phyloP scores from a whole-genome alignment of 1,284 basidiomycete species.

The Boletus hoseneyae region DNA sequence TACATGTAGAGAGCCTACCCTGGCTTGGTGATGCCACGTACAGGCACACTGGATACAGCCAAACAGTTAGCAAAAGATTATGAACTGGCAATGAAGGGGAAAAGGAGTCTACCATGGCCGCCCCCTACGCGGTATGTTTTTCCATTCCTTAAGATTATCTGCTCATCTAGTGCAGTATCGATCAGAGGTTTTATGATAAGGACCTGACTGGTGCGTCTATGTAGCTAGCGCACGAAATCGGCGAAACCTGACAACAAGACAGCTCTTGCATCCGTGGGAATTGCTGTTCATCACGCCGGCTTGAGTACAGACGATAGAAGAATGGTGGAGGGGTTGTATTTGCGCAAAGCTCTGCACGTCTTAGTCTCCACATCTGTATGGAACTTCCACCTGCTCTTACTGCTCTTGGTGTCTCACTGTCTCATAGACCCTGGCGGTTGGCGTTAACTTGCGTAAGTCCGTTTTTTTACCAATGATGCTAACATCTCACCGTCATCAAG shows the following conservation, averaged over 20 bases:
- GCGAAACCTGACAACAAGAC: slow-evolving; percentile 1
- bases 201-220: slow-evolving; percentile 50
- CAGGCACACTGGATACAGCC: slow-evolving; percentile 67
- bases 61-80: slow-evolving; percentile 73
- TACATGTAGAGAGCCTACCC: not conserved
- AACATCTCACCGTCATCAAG: slow-evolving; percentile 34
- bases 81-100: slow-evolving; percentile 49
- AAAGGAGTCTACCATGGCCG: slow-evolving; percentile 61
- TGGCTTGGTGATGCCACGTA: not conserved
- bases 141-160: not conserved
- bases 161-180: slow-evolving; percentile 39
- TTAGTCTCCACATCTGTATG: slow-evolving; percentile 73
- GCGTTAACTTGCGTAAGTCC: slow-evolving; percentile 78
- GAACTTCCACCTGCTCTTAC: not conserved
- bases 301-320: slow-evolving; percentile 70
- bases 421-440: slow-evolving; percentile 77
- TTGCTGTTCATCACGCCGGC: slow-evolving; percentile 88
- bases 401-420: slow-evolving; percentile 8
- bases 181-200: slow-evolving; percentile 57
- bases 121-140: slow-evolving; percentile 45
- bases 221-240: not conserved
- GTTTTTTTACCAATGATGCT: not conserved
- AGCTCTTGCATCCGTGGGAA: slow-evolving; percentile 63
- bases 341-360: slow-evolving; percentile 62
- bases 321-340: slow-evolving; percentile 67